Percentiles rank a stretch among this genome's conserved stretches.
Evolutionary conservation across 371 early-diverging fungal species (phyloP).

Genomic region (Mortierella sp.): DNA sequence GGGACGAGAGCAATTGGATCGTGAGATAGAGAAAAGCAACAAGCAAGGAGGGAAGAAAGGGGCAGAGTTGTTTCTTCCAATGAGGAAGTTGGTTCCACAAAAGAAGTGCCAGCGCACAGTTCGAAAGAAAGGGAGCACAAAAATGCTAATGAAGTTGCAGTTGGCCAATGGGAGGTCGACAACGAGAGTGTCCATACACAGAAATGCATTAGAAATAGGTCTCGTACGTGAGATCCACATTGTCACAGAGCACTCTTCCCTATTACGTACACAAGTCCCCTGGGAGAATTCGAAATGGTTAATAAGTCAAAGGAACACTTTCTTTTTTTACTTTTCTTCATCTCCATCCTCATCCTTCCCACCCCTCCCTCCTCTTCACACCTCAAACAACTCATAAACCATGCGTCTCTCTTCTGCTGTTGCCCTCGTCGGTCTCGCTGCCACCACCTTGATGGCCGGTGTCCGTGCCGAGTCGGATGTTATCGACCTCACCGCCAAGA

Average conservation of each 20-base stretch:
- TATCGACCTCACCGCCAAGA: conserved; percentile 73
- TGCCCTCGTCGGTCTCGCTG: conserved; percentile 46
- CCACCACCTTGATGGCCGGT: conserved; percentile 43
- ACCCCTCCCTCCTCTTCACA: background rate
- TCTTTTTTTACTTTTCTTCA: conserved; percentile 4
- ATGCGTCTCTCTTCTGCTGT: conserved; percentile 55
- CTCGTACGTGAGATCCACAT: background rate
- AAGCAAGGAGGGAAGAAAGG: background rate
- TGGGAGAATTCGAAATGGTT: background rate
- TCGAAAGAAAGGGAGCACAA: background rate
- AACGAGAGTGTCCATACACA: background rate
- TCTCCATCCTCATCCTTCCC: conserved; percentile 17
- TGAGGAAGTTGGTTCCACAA: background rate
- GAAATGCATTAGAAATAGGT: conserved; percentile 2
- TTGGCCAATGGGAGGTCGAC: conserved; percentile 1
- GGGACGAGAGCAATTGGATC: conserved; percentile 2
- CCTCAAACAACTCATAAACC: background rate
- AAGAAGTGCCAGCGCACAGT: conserved; percentile 6
- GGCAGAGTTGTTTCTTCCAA: background rate
- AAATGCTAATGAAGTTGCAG: background rate
- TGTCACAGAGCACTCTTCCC: background rate
- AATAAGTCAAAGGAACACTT: background rate
- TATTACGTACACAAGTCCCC: no score
- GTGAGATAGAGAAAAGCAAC: background rate
- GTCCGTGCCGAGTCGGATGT: conserved; percentile 72